Evolutionary conservation across 495 filamentous ascomycete species (phyloP).

Genomic region (Penicillium arizonense): DNA sequence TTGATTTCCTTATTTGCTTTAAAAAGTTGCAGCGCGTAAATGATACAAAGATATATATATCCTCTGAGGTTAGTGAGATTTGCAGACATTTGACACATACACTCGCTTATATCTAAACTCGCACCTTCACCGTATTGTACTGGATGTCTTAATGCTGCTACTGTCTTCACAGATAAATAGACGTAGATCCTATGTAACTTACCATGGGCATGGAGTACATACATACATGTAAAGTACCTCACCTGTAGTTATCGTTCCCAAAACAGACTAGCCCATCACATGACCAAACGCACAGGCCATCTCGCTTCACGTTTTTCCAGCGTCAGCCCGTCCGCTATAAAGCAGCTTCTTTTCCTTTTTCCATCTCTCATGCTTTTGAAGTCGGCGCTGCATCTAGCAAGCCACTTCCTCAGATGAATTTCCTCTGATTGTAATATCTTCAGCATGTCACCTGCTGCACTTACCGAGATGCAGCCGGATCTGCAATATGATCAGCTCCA

Average conservation of each 20-base stretch:
- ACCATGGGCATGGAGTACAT: neutral
- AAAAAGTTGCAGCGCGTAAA: no score
- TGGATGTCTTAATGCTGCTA: no score
- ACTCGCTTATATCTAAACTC: no score
- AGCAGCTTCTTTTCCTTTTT: conserved; percentile 16
- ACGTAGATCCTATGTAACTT: neutral
- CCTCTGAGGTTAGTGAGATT: no score
- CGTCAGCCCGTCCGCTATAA: conserved; percentile 14
- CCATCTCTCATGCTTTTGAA: conserved; percentile 12
- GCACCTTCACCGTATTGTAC: no score
- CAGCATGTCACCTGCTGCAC: conserved; percentile 40
- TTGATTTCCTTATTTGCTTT: no score
- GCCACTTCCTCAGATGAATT: conserved; percentile 16
- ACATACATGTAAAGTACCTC: no score
- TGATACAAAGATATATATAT: no score
- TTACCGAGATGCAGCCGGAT: conserved; percentile 33
- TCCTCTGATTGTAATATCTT: conserved; percentile 20
- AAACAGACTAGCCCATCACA: conserved; percentile 20
- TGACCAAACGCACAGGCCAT: conserved; percentile 33
- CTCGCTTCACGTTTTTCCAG: conserved; percentile 43
- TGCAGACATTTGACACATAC: no score
- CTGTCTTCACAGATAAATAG: no score
- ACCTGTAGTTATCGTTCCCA: conserved; percentile 1
- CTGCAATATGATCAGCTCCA: conserved; percentile 36
- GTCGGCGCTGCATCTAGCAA: conserved; percentile 6